Evolutionary conservation across 2,329 filamentous ascomycete genomes (phyloP), one percentile per base, ranked within the genome.

Genomic region (Penicillium nordicum): DNA sequence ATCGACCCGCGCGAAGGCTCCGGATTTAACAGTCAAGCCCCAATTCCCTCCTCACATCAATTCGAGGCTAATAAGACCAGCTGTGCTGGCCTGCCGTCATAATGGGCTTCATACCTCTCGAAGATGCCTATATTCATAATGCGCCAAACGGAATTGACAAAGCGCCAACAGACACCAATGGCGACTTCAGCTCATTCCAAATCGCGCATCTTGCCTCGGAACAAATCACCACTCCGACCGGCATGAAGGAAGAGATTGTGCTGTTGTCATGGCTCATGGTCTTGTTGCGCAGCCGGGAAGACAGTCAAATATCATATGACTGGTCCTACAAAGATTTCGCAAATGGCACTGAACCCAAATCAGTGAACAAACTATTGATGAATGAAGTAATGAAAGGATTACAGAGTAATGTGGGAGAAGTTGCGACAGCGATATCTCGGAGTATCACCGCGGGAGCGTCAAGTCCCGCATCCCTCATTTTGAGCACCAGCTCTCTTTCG

Each of bases 201-300:
- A 40, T 75, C n/a, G 38, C 41, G 21, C 65, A 59, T 5, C 66
- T 76, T 53, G 59, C 54, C 11, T 58, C 68, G 32, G 57, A 71
- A 36, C 52, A 68, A 16, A 49, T 34, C 3, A n/a, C 37, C 12
- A 69, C 66, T 11, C 62, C 63, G 16, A 76, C 74, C 8, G 67
- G 70, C 30, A 68, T 76, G 65, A 74, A 61, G 55, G 73, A 78
- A n/a, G 76, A 78, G 18, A 50, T 76, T 16, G 18, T 80, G 12
- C 70, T 80, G 11, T 43, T 75, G 36, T 72, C 78, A 40, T 80
- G 78, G 78, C 69, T 79, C 14, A 67, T 79, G 12, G 72, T 77
- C 7, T 73, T 80, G 8, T 54, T 79, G 53, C 71, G 78, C 11
- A 77, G 72, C 1, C 68, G 68, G 10, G 78, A 80, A 60, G 74